Evolutionary conservation across 805 yeast genomes (phyloP).

Genomic region (Kazachstania martiniae): DNA sequence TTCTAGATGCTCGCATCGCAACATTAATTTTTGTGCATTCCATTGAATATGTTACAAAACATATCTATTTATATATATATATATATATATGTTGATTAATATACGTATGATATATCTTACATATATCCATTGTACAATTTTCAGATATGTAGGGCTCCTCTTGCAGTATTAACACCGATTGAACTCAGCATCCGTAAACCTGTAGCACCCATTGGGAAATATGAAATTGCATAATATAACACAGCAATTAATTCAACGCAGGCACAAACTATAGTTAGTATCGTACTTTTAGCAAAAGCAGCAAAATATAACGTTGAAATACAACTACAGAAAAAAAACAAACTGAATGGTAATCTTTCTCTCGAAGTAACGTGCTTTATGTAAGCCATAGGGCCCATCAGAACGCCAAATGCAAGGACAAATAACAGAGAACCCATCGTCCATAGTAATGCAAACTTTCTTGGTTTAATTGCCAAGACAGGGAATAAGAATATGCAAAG

Average conservation of each 20-base stretch:
- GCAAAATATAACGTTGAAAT: slow-evolving; percentile 70
- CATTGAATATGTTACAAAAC: neutral
- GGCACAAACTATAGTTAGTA: slow-evolving; percentile 68
- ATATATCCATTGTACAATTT: too few relatives aligned
- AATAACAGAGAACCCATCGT: slow-evolving; percentile 82
- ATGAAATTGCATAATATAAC: slow-evolving; percentile 80
- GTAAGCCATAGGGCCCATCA: slow-evolving; percentile 88
- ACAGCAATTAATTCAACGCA: slow-evolving; percentile 74
- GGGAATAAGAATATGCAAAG: slow-evolving; percentile 81
- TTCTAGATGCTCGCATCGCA: neutral
- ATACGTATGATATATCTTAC: slow-evolving; percentile 5
- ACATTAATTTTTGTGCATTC: neutral
- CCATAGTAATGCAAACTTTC: slow-evolving; percentile 88
- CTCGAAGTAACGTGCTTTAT: slow-evolving; percentile 60
- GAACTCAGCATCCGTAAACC: slow-evolving; percentile 49
- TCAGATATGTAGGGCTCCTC: slow-evolving; percentile 28
- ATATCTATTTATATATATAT: slow-evolving; percentile 1
- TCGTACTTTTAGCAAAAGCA: slow-evolving; percentile 51
- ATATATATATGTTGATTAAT: neutral
- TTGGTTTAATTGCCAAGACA: slow-evolving; percentile 76
- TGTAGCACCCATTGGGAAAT: slow-evolving; percentile 91
- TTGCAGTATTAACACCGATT: slow-evolving; percentile 47
- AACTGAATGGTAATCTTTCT: slow-evolving; percentile 69
- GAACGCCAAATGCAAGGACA: slow-evolving; percentile 77
- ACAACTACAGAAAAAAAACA: slow-evolving; percentile 73